Evolutionary conservation across 352 stramenopile genomes (phyloP).

Genomic region (Thalassiosira allenii): DNA sequence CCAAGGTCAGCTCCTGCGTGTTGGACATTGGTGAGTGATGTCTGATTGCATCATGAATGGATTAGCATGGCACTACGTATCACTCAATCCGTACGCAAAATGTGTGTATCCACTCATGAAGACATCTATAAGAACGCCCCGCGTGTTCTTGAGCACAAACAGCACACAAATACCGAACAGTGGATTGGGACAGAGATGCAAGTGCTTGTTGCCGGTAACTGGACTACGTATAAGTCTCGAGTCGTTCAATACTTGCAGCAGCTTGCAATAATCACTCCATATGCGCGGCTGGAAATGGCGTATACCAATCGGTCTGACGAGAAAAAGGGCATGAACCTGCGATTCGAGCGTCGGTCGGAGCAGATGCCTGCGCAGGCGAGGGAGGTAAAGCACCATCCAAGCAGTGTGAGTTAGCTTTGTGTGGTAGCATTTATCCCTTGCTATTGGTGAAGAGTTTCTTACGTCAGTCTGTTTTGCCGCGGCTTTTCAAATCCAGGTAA

Average conservation of each 20-base stretch:
- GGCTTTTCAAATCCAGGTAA: too few relatives aligned
- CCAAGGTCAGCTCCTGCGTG: slow-evolving; percentile 79
- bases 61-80: too few relatives aligned
- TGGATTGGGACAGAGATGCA: slow-evolving; percentile 84
- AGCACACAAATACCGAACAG: slow-evolving; percentile 74
- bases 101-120: too few relatives aligned
- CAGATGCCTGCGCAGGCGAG: slow-evolving; percentile 81
- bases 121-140: slow-evolving; percentile 90
- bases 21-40: slow-evolving; percentile 92
- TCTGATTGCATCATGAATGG: too few relatives aligned
- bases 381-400: slow-evolving; percentile 87
- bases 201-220: slow-evolving; percentile 87
- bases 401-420: too few relatives aligned
- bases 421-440: too few relatives aligned
- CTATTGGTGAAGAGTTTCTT: too few relatives aligned
- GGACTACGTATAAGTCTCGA: slow-evolving; percentile 86
- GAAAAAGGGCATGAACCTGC: slow-evolving; percentile 73
- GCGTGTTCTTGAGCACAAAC: slow-evolving; percentile 84
- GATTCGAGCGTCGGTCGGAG: slow-evolving; percentile 85
- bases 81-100: too few relatives aligned
- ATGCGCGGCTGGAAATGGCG: slow-evolving; percentile 84
- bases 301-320: slow-evolving; percentile 77
- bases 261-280: slow-evolving; percentile 90
- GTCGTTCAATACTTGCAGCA: slow-evolving; percentile 89
- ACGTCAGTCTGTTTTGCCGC: too few relatives aligned